Base-by-base conservation (phyloP, 2,329 filamentous ascomycete species). In the Penicillium sp. region DNA sequence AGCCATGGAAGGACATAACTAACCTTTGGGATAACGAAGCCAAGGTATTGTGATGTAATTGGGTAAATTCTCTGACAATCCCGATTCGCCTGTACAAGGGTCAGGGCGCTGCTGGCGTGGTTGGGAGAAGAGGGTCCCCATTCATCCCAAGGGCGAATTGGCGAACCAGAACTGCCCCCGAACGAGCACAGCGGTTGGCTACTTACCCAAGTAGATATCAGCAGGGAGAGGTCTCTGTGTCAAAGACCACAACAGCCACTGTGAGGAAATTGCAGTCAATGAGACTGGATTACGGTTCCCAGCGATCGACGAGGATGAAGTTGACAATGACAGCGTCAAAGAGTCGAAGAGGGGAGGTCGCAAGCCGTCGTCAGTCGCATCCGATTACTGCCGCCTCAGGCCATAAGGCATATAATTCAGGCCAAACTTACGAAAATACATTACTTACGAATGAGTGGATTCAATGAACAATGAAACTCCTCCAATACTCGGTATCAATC, bases 101-200 rank as follows among this genome's bases (percentile, higher is more conserved):
- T 67, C 59, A 62, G 58, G 63, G 59, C 63, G 62, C 59, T 54
- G 48, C 51, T 58, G 45, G 54, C 42, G 57, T 42, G 56, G 54
- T 54, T 43, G 45, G 62, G 67, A 69, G 63, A 67, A 68, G 63
- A 62, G 64, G 63, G 41, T 47, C 52, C 66, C 63, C 63, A 56
- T 63, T 43, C 51, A 55, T 60, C 59, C 64, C 63, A 63, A 64
- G 67, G 65, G 61, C 65, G 70, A 75, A 76, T 76, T 75, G 74
- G 70, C 73, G 73, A 76, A 76, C 74, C 73, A 75, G 67, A 74
- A 63, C 65, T 67, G 58, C 63, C 38, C 63, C 67, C 69, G 45
- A 60, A 61, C 41, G 58, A 61, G 57, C 35, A 52, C 59, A 57
- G 52, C 49, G 55, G 58, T 63, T 66, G 62, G 59, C 56, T 57